Evolutionary conservation across 352 stramenopile genomes (phyloP), one percentile per base, ranked within the genome.

Genomic region (Aphanomyces euteiches): DNA sequence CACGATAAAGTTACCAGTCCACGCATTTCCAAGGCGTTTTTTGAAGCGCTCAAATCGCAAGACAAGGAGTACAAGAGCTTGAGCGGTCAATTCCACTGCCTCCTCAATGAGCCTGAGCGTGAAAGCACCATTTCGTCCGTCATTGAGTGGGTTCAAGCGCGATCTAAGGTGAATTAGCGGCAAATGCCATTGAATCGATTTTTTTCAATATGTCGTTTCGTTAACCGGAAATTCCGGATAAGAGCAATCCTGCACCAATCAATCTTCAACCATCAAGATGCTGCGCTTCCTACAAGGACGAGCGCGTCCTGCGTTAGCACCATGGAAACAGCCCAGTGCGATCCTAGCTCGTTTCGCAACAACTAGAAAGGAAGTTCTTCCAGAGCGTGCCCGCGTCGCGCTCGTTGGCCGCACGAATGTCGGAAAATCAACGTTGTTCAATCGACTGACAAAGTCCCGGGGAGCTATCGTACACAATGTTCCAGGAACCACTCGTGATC

Each of bases 401-500:
- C 83, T 93, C 37, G 86, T 93, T n/a, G 86, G 86, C 0, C 83
- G 86, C 56, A 92, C 86, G 21, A 93, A 93, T 74, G 84, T 93
- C 47, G 86, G 86, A 66, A 93, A 93, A 73, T 92, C 84, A 50
- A 93, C 86, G 74, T 83, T 93, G 36, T 93, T 89, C 78, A 93
- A 93, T 74, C 80, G 86, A 21, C 68, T 93, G 59, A 93, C 86
- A 63, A 90, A 90, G 74, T 83, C 84, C 19, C 82, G 85, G 28
- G 73, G 77, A 0, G 85, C 85, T 7, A 93, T 93, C 68, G 85
- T 93, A n/a, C 85, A 93, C 74, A 87, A 93, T 59, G 85, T 93
- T 1, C 83, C 85, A 0, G 85, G 85, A 8, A 93, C 85, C 7
- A 93, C 86, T 8, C 84, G 86, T 21, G 86, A 93, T 65, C 84